Conservation (phyloP, 306 rosid species). For the Acacia confusa region DNA sequence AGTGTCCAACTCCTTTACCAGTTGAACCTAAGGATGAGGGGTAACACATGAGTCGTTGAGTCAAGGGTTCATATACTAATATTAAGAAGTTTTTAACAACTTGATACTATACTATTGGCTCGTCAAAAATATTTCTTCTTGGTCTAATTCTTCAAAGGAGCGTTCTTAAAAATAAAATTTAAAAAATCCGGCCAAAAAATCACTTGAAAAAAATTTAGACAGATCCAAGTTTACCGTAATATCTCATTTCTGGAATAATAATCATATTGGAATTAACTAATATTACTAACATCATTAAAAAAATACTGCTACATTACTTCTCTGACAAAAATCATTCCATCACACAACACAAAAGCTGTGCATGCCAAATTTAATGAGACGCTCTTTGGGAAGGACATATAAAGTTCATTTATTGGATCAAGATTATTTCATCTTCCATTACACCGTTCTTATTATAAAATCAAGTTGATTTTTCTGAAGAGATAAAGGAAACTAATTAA, state of each 20-base stretch:
- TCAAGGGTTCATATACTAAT: no score
- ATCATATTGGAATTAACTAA: neutral
- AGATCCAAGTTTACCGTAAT: neutral
- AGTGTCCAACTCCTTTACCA: no score
- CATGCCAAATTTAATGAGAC: no score
- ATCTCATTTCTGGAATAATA: neutral
- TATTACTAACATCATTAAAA: neutral
- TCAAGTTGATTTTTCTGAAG: no score
- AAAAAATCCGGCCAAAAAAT: neutral
- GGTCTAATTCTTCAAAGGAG: neutral
- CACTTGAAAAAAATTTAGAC: neutral
- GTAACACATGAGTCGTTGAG: no score
- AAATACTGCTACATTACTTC: neutral
- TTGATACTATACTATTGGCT: neutral
- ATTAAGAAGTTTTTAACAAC: no score
- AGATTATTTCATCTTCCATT: neutral
- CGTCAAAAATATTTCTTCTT: neutral
- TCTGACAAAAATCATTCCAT: neutral
- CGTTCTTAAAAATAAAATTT: neutral
- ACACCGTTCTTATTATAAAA: no score
- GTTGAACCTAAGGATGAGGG: no score
- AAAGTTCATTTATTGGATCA: neutral
- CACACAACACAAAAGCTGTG: neutral
- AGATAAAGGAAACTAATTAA: no score
- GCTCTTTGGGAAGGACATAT: neutral